Evolutionary conservation across 441 rosid genomes (phyloP), one percentile per base, ranked within the genome.

Genomic region (Biscutella laevigata): DNA sequence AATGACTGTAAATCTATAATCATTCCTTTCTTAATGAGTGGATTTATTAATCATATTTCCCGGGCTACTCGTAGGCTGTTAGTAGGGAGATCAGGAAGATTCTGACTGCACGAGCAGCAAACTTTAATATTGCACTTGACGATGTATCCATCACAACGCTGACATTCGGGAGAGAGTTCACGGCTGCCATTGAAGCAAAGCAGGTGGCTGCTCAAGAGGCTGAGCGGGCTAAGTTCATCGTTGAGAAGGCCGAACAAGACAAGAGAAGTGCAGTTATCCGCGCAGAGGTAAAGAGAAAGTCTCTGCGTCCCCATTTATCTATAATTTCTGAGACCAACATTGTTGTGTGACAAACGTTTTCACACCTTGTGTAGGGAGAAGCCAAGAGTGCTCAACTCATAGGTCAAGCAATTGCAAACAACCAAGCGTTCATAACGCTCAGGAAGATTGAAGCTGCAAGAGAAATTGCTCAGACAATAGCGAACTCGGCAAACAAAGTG

Each of bases 151-250:
- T 86, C 56, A 89, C 95, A 0, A 76, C 70, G 74, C 79, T 89
- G 62, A 89, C 97, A 36, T 89, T 89, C 29, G 95, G 95, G 38
- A 89, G 66, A 69, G 97, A 89, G 74, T 89, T 86, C 59, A 89
- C 94, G 0, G 88, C 91, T 59, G 95, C 94, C 22, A 89, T 89
- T 53, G 95, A 89, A 64, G 87, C 95, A 22, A 89, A 86, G 39
- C 95, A 89, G 60, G 95, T 89, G 56, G 94, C 95, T 0, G 97
- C 94, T 13, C 97, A 89, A 70, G 97, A 86, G 55, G 95, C 91
- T 46, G 94, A 82, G 76, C 71, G 94, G 58, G 95, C 95, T 25
- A 84, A 84, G 65, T 89, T 80, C 57, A 77, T 86, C 1, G 94
- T 82, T 11, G 94, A 88, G 59, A 88, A 88, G 58, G 97, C 95